These are phyloP conservation scores for Mycena albidolilacea DNA, from an alignment of 768 basidiomycete species.

Conservation along the genomic window DNA sequence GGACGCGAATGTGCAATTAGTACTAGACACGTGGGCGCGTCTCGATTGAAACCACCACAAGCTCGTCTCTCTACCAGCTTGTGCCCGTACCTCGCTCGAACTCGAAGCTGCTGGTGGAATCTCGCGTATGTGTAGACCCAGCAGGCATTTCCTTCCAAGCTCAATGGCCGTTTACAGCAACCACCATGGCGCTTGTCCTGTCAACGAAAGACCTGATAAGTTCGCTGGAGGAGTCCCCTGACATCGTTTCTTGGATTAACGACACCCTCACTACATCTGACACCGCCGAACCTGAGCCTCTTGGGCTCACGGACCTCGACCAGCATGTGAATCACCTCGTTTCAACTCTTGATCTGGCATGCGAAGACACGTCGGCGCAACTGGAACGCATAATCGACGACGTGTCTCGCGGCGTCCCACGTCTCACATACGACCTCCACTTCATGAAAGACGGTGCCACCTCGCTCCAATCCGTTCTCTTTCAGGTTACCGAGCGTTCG, in stretches of 20 bases:
- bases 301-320: slow-evolving; percentile 74
- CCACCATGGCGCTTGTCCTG: slow-evolving; percentile 27
- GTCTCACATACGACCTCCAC: slow-evolving; percentile 95
- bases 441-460: slow-evolving; percentile 96
- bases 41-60: neutral
- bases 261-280: slow-evolving; percentile 59
- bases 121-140: slow-evolving; percentile 15
- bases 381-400: slow-evolving; percentile 94
- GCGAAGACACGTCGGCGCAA: slow-evolving; percentile 88
- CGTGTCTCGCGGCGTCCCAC: slow-evolving; percentile 90
- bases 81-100: too few species aligned
- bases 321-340: slow-evolving; percentile 82
- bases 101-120: neutral
- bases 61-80: too few species aligned
- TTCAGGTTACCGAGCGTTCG: slow-evolving; percentile 71
- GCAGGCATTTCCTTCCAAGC: neutral
- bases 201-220: slow-evolving; percentile 62
- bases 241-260: slow-evolving; percentile 82
- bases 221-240: slow-evolving; percentile 72
- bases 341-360: slow-evolving; percentile 86
- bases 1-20: too few species aligned
- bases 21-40: slow-evolving; percentile 38
- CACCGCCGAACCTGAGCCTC: slow-evolving; percentile 44
- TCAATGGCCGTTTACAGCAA: slow-evolving; percentile 22
- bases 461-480: slow-evolving; percentile 77